These are phyloP conservation scores for Imleria badia DNA, from an alignment of 768 basidiomycete genomes.

Conservation along the genomic window DNA sequence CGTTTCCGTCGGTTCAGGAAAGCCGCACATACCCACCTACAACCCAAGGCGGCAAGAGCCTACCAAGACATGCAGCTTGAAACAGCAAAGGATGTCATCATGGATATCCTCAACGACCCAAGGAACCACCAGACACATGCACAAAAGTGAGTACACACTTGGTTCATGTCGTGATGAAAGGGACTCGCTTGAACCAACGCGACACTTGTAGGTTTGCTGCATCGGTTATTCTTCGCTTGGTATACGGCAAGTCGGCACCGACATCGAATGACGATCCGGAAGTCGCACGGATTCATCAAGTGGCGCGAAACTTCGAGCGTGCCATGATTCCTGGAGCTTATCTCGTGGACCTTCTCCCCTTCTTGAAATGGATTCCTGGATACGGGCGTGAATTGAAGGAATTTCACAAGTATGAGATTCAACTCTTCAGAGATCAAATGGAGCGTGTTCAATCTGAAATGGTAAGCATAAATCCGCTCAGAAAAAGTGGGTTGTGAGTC, in stretches of 20 bases:
- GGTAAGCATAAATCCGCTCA: conserved; percentile 23
- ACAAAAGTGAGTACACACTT: conserved; percentile 38
- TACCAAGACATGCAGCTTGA: conserved; percentile 46
- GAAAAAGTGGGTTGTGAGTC: neutral
- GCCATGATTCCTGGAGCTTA: conserved; percentile 34
- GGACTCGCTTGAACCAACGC: neutral
- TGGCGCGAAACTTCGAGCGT: conserved; percentile 21
- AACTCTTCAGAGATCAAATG: conserved; percentile 50
- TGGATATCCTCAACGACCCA: conserved; percentile 34
- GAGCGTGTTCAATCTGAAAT: conserved; percentile 43
- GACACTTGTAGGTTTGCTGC: conserved; percentile 23
- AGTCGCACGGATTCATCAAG: conserved; percentile 17
- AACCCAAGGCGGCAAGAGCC: conserved; percentile 42
- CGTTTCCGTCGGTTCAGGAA: conserved; percentile 54
- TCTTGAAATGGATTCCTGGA: conserved; percentile 50
- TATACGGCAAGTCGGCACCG: conserved; percentile 26
- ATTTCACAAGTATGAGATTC: conserved; percentile 50
- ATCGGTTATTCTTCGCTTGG: conserved; percentile 21
- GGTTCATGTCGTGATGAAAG: too few species aligned
- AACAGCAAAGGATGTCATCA: conserved; percentile 23
- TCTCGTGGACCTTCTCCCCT: conserved; percentile 35
- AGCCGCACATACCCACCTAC: conserved; percentile 52
- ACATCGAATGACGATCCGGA: conserved; percentile 23
- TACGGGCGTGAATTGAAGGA: conserved; percentile 51
- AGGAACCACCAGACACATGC: conserved; percentile 41